These are phyloP conservation scores for Xanthoconium purpureum DNA, from an alignment of 768 basidiomycete genomes.

Conservation along the genomic window DNA sequence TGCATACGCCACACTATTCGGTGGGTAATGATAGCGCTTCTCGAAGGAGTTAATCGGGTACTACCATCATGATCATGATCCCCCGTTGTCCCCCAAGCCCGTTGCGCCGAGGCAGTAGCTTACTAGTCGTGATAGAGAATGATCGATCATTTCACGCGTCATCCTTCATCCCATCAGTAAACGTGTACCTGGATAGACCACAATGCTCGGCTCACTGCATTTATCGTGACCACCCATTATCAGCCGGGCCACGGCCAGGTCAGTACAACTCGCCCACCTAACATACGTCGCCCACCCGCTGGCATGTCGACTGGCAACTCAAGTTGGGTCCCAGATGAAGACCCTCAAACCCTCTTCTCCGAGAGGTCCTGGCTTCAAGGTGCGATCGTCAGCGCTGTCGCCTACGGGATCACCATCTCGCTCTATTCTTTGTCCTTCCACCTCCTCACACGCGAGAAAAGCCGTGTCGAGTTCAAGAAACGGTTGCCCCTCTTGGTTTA, in stretches of 20 bases:
- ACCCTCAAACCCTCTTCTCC: slow-evolving; percentile 10
- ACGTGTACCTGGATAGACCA: too few relatives aligned
- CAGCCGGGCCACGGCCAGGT: background rate
- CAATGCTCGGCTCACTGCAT: background rate
- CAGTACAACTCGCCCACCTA: too few relatives aligned
- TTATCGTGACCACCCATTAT: background rate
- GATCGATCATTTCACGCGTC: too few relatives aligned
- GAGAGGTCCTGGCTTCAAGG: slow-evolving; percentile 21
- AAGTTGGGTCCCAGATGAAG: slow-evolving; percentile 15
- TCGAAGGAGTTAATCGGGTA: too few relatives aligned
- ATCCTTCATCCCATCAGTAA: too few relatives aligned
- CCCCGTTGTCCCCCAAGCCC: too few relatives aligned
- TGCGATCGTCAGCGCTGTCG: slow-evolving; percentile 3
- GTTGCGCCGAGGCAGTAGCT: too few relatives aligned
- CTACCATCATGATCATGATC: too few relatives aligned
- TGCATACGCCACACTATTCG: too few relatives aligned
- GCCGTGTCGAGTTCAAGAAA: slow-evolving; percentile 1
- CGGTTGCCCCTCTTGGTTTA: slow-evolving; percentile 6
- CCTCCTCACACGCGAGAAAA: slow-evolving; percentile 3
- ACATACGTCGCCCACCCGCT: background rate
- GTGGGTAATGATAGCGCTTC: too few relatives aligned
- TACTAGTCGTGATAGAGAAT: too few relatives aligned
- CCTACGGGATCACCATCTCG: slow-evolving; percentile 7
- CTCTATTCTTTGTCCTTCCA: slow-evolving; percentile 8
- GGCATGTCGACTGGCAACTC: slow-evolving; percentile 13